A percentile compares a stretch with the other conserved stretches of the same genome.
phyloP scores from a whole-genome alignment of 177 flowering plant species.

The Vitis hybrid region DNA sequence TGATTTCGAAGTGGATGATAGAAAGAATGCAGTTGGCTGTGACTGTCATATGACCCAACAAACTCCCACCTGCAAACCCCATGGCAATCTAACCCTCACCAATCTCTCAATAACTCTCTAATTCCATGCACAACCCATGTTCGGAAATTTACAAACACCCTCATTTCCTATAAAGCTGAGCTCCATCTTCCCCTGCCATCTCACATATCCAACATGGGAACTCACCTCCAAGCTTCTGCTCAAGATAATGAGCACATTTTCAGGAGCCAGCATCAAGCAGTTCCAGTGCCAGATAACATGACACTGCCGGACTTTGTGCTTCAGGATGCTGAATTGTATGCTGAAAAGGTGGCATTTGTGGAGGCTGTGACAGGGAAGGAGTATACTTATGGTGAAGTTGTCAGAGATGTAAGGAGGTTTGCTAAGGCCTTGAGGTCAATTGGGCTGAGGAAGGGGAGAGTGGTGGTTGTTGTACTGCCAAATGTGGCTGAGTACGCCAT shows the following conservation, averaged over 20 bases:
- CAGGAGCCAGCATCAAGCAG: conserved; percentile 60
- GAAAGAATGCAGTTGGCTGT: neutral
- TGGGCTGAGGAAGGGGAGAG: conserved; percentile 70
- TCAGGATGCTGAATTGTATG: conserved; percentile 52
- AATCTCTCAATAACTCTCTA: neutral
- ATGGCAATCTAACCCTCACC: conserved; percentile 6
- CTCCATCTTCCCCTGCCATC: neutral
- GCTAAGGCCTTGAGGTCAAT: conserved; percentile 77
- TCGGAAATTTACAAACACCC: neutral
- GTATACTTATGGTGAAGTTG: conserved; percentile 65
- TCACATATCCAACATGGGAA: conserved; percentile 21
- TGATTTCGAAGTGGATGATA: too few relatives aligned
- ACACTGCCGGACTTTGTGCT: conserved; percentile 91
- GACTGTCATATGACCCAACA: conserved; percentile 19
- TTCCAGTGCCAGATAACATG: conserved; percentile 63
- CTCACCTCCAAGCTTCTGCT: neutral
- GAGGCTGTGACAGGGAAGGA: conserved; percentile 66
- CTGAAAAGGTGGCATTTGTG: conserved; percentile 84
- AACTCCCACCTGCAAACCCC: conserved; percentile 11
- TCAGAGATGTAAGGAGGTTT: conserved; percentile 58
- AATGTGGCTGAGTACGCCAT: conserved; percentile 82
- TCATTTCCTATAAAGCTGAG: conserved; percentile 3
- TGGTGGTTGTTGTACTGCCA: conserved; percentile 84
- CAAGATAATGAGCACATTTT: conserved; percentile 50
- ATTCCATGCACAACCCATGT: conserved; percentile 21